Evolutionary conservation across 768 basidiomycete genomes (phyloP), one percentile per base, ranked within the genome.

Genomic region (Tricholoma hemisulphureum): DNA sequence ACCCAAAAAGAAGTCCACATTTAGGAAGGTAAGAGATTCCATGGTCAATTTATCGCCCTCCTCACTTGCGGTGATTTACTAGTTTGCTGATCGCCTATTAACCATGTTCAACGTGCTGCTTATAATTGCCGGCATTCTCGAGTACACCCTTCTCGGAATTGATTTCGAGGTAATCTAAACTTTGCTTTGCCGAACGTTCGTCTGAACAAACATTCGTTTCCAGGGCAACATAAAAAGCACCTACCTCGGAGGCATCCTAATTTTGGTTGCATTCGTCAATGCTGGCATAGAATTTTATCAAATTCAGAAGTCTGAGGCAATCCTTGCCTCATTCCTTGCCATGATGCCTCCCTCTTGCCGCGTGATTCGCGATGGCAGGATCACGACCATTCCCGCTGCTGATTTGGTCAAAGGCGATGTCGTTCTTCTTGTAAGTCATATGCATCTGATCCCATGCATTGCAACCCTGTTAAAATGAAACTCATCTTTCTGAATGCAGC

Each of bases 321-420:
- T 88, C 62, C 75, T 88, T 4, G 86, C 86, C 4, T 85, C 84
- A 2, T 88, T 88, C 73, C 74, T 88, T 31, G 87, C 87, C 9
- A 84, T 88, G 84, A 88, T 88, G 51, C 87, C 87, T 14, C 87
- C 87, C 0, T 77, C 83, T 7, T 87, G 84, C 64, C 84, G 79
- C 39, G 85, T 84, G 24, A 73, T 88, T 52, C 82, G 87, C 41
- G 83, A 83, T 57, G 80, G 81, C 0, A 74, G 78, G 2, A 79
- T 88, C 54, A 65, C 70, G 28, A 78, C 79, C 4, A 78, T 86
- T 49, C 82, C 85, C 35, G 87, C 86, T 7, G 79, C 83, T 4
- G 79, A 82, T 26, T 74, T 88, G 1, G 87, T 88, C 28, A 85
- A 82, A 62, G 87, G 87, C 23, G 87, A 88, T 65, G 64, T 88